These are phyloP conservation scores for Thalassiosira oceanica DNA, from an alignment of 352 stramenopile species.

Conservation along the genomic window DNA sequence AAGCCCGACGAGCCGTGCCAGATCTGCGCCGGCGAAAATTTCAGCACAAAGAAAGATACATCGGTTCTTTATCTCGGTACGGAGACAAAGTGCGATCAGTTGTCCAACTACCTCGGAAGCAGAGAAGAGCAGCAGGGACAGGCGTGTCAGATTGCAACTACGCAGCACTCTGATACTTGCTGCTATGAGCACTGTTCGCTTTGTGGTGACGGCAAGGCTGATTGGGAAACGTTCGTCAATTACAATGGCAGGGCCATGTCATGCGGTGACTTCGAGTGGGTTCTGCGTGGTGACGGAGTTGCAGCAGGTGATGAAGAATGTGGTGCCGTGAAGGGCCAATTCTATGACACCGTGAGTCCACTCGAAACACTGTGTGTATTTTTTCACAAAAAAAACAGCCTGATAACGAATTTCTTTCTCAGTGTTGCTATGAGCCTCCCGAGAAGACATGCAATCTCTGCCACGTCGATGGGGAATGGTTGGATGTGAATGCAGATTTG, in stretches of 20 bases:
- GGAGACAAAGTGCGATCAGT: slow-evolving; percentile 50
- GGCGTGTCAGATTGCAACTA: slow-evolving; percentile 29
- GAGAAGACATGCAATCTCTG: slow-evolving; percentile 55
- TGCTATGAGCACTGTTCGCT: slow-evolving; percentile 54
- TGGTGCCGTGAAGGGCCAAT: slow-evolving; percentile 44
- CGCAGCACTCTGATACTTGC: slow-evolving; percentile 40
- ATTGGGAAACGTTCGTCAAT: slow-evolving; percentile 57
- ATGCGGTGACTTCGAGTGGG: slow-evolving; percentile 62
- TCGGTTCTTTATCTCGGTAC: slow-evolving; percentile 47
- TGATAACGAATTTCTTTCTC: too few relatives aligned
- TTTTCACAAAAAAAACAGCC: too few relatives aligned
- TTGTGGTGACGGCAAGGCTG: slow-evolving; percentile 48
- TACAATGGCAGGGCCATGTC: slow-evolving; percentile 48
- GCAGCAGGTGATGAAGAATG: slow-evolving; percentile 41
- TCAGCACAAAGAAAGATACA: slow-evolving; percentile 34
- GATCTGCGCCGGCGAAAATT: slow-evolving; percentile 35
- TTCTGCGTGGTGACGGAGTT: slow-evolving; percentile 36
- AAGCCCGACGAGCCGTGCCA: slow-evolving; percentile 48
- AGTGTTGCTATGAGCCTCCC: slow-evolving; percentile 50
- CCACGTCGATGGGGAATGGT: slow-evolving; percentile 36
- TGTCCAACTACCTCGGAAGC: slow-evolving; percentile 55
- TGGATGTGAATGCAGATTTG: slow-evolving; percentile 41
- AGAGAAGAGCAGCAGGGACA: slow-evolving; percentile 47
- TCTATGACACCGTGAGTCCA: slow-evolving; percentile 27
- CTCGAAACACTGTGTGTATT: background rate